Evolutionary conservation across 2,329 filamentous ascomycete genomes (phyloP).

Genomic region (Sporothrix phasma): DNA sequence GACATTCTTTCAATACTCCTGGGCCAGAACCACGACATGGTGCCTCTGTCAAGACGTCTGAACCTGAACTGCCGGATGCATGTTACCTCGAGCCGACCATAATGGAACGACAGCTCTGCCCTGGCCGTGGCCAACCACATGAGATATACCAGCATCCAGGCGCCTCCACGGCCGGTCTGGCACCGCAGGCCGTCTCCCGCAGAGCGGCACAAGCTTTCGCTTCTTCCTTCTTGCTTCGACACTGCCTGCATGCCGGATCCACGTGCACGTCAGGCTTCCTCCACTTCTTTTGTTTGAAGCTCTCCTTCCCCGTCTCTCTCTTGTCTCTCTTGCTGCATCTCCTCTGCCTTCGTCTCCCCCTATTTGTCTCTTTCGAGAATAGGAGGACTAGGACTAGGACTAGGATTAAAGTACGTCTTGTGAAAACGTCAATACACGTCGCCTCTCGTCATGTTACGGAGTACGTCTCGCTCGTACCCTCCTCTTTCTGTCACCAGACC

Average conservation of each 20-base stretch:
- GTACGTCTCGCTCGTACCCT: neutral
- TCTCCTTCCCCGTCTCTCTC: neutral
- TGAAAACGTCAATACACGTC: neutral
- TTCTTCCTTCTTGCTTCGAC: neutral
- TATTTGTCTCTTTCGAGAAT: too few species aligned
- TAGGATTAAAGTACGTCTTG: neutral
- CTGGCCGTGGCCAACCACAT: conserved; percentile 8
- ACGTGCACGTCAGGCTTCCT: neutral
- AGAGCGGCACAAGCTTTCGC: neutral
- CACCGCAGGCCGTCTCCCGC: neutral
- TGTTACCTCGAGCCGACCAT: too few species aligned
- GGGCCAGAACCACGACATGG: neutral
- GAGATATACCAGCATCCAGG: too few species aligned
- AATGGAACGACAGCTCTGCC: neutral
- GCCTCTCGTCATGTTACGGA: conserved; percentile 1
- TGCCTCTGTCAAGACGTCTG: neutral
- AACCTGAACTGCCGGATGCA: neutral
- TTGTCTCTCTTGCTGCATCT: neutral
- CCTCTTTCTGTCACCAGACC: neutral
- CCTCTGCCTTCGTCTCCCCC: too few species aligned
- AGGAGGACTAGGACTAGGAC: too few species aligned
- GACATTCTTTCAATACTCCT: too few species aligned
- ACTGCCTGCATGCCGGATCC: neutral
- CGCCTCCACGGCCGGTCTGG: conserved; percentile 7
- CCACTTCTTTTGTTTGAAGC: neutral